Evolutionary conservation across 495 filamentous ascomycete genomes (phyloP), one percentile per base, ranked within the genome.

Genomic region (Viridothelium virens): DNA sequence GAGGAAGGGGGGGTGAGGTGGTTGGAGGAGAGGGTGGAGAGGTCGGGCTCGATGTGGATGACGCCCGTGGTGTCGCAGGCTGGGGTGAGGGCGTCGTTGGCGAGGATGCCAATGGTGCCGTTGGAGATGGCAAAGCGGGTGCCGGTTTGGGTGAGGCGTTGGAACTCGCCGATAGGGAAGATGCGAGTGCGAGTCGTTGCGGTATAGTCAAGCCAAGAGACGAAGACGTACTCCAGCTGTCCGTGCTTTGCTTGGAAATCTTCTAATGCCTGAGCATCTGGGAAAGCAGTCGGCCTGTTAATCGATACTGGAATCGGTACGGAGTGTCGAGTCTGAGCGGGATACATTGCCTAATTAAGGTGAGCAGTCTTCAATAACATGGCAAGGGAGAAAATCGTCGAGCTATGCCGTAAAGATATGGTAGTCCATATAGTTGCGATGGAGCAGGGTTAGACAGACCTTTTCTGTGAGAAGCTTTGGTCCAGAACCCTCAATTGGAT

Each of bases 121-220:
- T 64, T 64, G 2, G 76, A 71, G 47, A 78, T 77, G 4, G 72
- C 70, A 33, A 78, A 65, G 11, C 70, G 56, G 2, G 59, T 61
- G 48, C 82, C 77, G 12, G 82, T 78, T 37, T 78, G 71, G 0
- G 89, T 76, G 31, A 90, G 77, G 14, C 79, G 79, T 46, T 81
- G 74, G 63, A 91, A 90, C 66, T 86, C 84, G 2, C 77, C 76
- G 33, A 91, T 79, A 0, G 90, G 89, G 7, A 96, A 74, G 64
- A 93, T 79, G 0, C 90, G 85, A 47, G 86, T 80, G n/a, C 89
- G 84, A 0, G 84, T 70, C 2, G 81, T 85, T 12, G 84, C 84
- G 6, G 89, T 92, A 73, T 89, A 91, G 73, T 95, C 91, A 37
- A 90, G 75, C 84, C 87, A 95, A 76, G 90, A 87, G 63, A 94